Evolutionary conservation across 108 stramenopile genomes (phyloP), one percentile per base, ranked within the genome.

Genomic region (Skeletonema menzelii): DNA sequence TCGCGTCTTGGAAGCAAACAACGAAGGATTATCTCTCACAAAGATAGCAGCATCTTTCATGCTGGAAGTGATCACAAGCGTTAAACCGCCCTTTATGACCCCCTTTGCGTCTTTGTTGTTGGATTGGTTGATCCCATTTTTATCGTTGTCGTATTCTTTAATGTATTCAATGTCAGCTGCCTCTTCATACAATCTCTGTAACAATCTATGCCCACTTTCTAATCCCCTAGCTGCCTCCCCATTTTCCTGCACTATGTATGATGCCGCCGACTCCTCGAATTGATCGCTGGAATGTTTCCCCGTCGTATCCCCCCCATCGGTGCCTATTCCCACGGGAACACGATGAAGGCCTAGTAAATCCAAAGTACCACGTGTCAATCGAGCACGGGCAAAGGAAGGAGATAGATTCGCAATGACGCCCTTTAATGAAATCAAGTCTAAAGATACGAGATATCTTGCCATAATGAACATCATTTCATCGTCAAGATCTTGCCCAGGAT

Each of bases 381-480:
- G 66, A 12, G 82, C 82, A 22, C 82, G 77, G 22, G 76, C 82
- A 53, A 24, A 53, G 3, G 49, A 53, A 53, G 49, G 57, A 82
- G 77, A 49, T 14, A 82, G 65, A 37, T 68, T 73, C 56, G 77
- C 71, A 27, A 83, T 56, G 13, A 83, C 77, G 1, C 77, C 77
- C 56, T 65, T 61, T n/a, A 83, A 63, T 19, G 65, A 66, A 12
- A 83, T 79, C 13, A 79, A 61, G 11, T 77, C 38, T 12, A 69
- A 64, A 38, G 67, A 63, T 34, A 79, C 68, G 12, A 83, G 67
- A 40, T 77, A 60, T 3, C 82, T 67, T 6, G 76, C 65, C 77
- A 83, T 77, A 35, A 83, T 79, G 56, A 83, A 74, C 67, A 79
- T 74, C 82, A 83, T 83, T 75, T 83, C 82, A 26, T 83, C 82